Base-by-base conservation (phyloP, 345 rosid species). In the Gynandropsis gynandra region DNA sequence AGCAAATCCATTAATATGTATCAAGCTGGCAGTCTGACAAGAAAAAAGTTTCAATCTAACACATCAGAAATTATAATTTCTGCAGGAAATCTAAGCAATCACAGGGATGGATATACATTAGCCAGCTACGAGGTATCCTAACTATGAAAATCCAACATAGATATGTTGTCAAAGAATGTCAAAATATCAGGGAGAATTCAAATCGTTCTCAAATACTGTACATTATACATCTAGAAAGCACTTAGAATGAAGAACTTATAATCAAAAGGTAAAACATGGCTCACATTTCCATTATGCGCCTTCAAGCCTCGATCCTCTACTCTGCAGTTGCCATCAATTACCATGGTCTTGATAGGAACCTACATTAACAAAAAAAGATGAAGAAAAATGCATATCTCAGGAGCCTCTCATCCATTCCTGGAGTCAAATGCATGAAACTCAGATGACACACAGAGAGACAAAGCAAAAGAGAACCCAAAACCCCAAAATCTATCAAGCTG, bases 291-390 rank as follows among this genome's bases (percentile, higher is more conserved):
- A 66, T 87, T 95, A 36, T 90, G 98, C 20, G 86, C 79, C 86
- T 90, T 90, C 87, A 90, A 72, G 58, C 98, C 98, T 43, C 96
- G 89, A 75, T 90, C 98, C 76, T 90, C 98, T 52, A 87, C 98
- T 64, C 98, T 76, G 74, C 95, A 90, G 45, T 82, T 90, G 16
- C 98, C 98, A 64, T 87, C 98, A 57, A 90, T 77, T 58, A 90
- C 47, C 72, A 90, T 48, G 14, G 95, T 87, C 80, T 90, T 90
- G 78, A 90, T 81, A 9, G 98, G 98, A 32, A 90, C 93, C 98
- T 90, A 58, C 58, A 16, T 32, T 4, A 59, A 47, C 55, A 73
- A n/a, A n/a, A n/a, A n/a, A n/a, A n/a, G n/a, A 24, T 24, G 29
- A 14, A 20, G 12, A 16, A 24, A 41, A 38, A 19, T 6, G 2